phyloP scores from a whole-genome alignment of 345 rosid species.

The Anastatica hierochuntica region DNA sequence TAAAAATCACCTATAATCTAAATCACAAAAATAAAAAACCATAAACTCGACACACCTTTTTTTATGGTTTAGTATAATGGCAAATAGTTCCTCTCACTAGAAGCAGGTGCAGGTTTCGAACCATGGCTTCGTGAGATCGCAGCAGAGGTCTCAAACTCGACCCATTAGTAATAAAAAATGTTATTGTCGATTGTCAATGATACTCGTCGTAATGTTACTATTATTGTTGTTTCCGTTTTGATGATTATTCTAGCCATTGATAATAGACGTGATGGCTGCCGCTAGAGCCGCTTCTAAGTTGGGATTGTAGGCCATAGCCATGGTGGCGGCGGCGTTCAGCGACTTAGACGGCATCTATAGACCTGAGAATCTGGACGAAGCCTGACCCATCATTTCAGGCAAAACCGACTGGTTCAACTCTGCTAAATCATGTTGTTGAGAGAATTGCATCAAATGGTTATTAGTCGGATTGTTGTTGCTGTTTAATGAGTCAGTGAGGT shows the following conservation, averaged over 20 bases:
- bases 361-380: conserved; percentile 73
- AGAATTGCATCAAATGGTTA: conserved; percentile 27
- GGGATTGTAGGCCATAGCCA: conserved; percentile 83
- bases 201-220: conserved; percentile 18
- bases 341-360: conserved; percentile 43
- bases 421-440: conserved; percentile 5
- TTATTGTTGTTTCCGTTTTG: background rate
- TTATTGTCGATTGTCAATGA: conserved; percentile 18
- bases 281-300: conserved; percentile 92
- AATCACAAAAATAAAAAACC: no score
- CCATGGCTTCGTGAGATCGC: no score
- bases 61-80: no score
- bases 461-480: conserved; percentile 29
- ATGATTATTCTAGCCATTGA: conserved; percentile 33
- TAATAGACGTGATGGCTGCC: conserved; percentile 85
- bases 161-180: no score
- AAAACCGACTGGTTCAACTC: conserved; percentile 16
- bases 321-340: conserved; percentile 19
- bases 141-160: no score
- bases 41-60: no score
- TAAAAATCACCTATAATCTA: no score
- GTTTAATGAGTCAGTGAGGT: conserved; percentile 46
- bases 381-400: conserved; percentile 58
- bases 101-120: no score
- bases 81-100: no score